Evolutionary conservation across 768 basidiomycete genomes (phyloP), one percentile per base, ranked within the genome.

Genomic region (Termitomyces bulborhizus): DNA sequence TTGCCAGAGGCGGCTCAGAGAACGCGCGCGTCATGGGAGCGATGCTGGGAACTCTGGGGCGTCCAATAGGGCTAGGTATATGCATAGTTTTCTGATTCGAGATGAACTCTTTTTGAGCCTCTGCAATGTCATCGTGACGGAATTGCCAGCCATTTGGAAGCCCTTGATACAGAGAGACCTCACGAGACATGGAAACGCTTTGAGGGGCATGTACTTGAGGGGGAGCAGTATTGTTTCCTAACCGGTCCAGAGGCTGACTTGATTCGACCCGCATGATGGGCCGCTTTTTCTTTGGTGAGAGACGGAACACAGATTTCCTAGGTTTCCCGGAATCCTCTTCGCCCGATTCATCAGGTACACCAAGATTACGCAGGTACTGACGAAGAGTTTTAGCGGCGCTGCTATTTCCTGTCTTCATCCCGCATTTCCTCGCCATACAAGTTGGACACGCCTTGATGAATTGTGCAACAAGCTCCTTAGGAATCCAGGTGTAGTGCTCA

Each of bases 381-480:
- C 64, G 64, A 4, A 69, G 56, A 12, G 55, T 54, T 50, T 54
- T 51, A 8, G 43, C 54, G 15, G 51, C 21, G 11, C 39, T 51
- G 11, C 18, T 40, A 40, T 55, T 46, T 16, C 34, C 60, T 42
- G 37, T 71, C 66, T 34, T 65, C 24, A 53, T 64, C 18, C 75
- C 73, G 31, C 68, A 72, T 60, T 74, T 76, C 63, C 73, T 77
- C 60, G 72, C 56, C 68, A 72, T 76, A 62, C 91, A 93, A 7
- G 88, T 87, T 13, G 90, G 91, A 63, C 91, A 93, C 26, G 77
- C 77, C 68, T 83, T 84, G 69, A 92, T 84, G 64, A 90, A 93
- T 56, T 80, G 81, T 16, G 86, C 81, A 45, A 91, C 81, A 41
- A 93, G 82, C 63, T 89, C 86, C 69, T 92, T 93, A 15, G 91